Evolutionary conservation across 1,284 basidiomycete genomes (phyloP).

Genomic region (Cystobasidium sp.): DNA sequence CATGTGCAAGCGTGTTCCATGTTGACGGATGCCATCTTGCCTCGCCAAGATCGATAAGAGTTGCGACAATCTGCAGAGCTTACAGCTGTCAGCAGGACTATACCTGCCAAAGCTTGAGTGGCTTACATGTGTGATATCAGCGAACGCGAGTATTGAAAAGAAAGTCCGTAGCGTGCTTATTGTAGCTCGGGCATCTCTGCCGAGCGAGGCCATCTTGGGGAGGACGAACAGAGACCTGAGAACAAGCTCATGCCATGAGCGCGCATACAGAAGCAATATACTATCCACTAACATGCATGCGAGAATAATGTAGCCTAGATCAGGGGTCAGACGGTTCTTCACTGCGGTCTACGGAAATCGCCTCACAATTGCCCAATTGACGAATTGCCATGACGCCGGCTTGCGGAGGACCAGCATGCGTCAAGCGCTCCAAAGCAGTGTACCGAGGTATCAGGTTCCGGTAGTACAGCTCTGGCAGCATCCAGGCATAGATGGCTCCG

Average conservation of each 20-base stretch:
- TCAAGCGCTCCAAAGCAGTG: conserved; percentile 47
- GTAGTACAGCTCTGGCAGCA: conserved; percentile 55
- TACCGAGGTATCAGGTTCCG: conserved; percentile 53
- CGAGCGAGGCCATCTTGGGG: neutral
- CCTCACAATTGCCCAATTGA: conserved; percentile 58
- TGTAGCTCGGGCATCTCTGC: neutral
- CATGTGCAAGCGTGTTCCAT: conserved; percentile 40
- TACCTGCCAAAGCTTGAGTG: neutral
- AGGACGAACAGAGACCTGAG: conserved; percentile 35
- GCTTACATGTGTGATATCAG: conserved; percentile 38
- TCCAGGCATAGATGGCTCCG: conserved; percentile 57
- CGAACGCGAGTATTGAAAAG: conserved; percentile 32
- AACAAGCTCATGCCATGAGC: neutral
- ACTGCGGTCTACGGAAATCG: neutral
- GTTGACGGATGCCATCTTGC: neutral
- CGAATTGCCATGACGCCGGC: conserved; percentile 55
- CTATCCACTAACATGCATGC: conserved; percentile 52
- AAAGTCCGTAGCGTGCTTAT: conserved; percentile 13
- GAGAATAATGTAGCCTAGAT: conserved; percentile 58
- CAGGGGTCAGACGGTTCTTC: neutral
- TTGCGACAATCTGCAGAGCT: conserved; percentile 17
- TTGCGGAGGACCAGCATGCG: conserved; percentile 50
- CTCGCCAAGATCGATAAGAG: conserved; percentile 17
- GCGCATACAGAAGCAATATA: neutral
- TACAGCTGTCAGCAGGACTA: neutral